Base-by-base conservation (phyloP, 257 asterid species). In the Jaltomata sinuosa region DNA sequence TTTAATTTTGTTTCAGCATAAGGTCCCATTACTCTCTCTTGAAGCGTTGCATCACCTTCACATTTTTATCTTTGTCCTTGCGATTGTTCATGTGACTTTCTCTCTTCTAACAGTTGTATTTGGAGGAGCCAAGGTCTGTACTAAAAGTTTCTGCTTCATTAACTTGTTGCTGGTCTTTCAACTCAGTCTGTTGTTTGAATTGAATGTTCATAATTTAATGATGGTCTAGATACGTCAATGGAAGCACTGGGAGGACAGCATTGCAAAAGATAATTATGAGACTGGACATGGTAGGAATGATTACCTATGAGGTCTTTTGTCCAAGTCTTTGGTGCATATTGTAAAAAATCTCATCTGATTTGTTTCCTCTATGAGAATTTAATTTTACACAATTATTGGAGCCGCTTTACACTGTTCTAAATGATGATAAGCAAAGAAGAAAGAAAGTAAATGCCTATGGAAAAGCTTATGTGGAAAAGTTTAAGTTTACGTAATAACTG, bases 191-290 rank as follows among this genome's bases (percentile, higher is more conserved):
- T 57, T 47, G 52, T 61, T 71, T 38, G 42, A 15, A 55, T 22
- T 72, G 62, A n/a, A 11, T 83, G 78, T 69, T 53, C 36, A 40
- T 50, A 68, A 54, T 68, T 71, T 49, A 64, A 40, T 67, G 84
- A 87, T 47, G 86, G 81, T 69, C n/a, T 83, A 95, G 99, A 97
- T 95, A 86, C 91, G 95, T 47, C 98, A 92, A 93, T 94, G 98
- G 98, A 97, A 97, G 94, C 84, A 84, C 32, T 97, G 98, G 98
- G 99, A 97, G 84, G 95, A 94, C 84, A 82, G 95, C 65, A 92
- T 97, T 80, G 91, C 93, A 6, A 91, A 92, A 86, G 97, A 87
- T 80, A 91, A 89, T 84, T 90, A 79, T 86, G 90, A 88, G 49
- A 31, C 92, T 9, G 71, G 47, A 84, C 68, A 90, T 8, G 98